Base-by-base conservation (phyloP, 306 rosid species). In the Cucumis melo region DNA sequence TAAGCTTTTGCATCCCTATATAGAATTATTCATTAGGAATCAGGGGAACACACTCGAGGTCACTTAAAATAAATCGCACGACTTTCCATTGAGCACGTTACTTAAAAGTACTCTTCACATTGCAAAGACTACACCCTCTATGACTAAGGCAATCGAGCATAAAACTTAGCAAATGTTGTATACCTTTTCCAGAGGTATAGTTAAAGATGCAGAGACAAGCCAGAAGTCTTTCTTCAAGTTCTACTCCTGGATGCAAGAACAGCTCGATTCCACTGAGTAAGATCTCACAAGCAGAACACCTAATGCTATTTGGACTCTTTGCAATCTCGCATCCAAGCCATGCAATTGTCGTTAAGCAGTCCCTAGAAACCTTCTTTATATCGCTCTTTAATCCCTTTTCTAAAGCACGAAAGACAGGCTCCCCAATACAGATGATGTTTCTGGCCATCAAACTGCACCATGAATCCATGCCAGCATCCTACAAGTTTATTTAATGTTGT, bases 321-420 rank as follows among this genome's bases (percentile, higher is more conserved):
- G 91, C 78, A 50, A 91, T 81, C 77, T 91, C 93, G 81, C 84
- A 87, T 80, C 96, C 96, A 79, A 91, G 93, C 96, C 96, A 91
- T 39, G 96, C 83, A 85, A 89, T 75, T 66, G 91, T 53, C 59
- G 85, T 82, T 62, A 91, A 89, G 44, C 89, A 86, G 76, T 86
- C 90, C 81, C 85, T 87, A 60, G 93, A 87, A 78, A 91, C 93
- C 77, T 68, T 83, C 81, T 83, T 85, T 21, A 32, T 81, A 66
- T 83, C 81, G 83, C 96, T 86, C 81, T 80, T 86, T 34, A 91
- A 82, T 8, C 93, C 93, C 78, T 61, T 91, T 70, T 72, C 91
- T 78, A 91, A 82, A 71, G 89, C 79, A 86, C 77, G 80, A 79
- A 89, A 91, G 78, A 91, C 77, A 1, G 84, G 78, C 81, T 89